phyloP scores from a whole-genome alignment of 139 green algal genomes.

The Yamagishiella unicocca region DNA sequence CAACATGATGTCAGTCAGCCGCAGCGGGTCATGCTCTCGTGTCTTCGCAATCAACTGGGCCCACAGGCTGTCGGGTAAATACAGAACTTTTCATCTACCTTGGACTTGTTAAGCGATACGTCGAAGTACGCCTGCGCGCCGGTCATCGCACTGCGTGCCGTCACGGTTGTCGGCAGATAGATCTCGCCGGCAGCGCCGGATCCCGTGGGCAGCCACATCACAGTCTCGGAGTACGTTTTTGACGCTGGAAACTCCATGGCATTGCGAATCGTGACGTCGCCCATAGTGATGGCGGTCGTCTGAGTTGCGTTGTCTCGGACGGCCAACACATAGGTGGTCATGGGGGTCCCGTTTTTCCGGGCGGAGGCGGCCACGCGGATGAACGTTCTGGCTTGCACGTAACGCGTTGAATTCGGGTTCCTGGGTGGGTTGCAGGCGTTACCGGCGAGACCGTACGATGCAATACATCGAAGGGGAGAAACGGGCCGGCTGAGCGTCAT shows the following conservation, averaged over 20 bases:
- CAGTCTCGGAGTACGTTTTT: background rate
- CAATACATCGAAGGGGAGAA: too few species aligned
- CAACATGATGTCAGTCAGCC: too few species aligned
- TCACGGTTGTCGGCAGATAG: background rate
- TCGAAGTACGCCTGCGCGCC: background rate
- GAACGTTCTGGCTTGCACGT: background rate
- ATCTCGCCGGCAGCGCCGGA: too few species aligned
- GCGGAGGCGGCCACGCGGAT: background rate
- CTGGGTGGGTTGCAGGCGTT: background rate
- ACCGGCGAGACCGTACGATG: too few species aligned
- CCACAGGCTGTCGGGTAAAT: too few species aligned
- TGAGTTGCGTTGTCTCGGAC: background rate
- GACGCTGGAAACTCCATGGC: background rate
- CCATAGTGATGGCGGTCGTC: background rate
- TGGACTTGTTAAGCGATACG: too few species aligned
- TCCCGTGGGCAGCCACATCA: background rate
- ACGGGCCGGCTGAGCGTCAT: too few species aligned
- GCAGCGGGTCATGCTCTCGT: too few species aligned
- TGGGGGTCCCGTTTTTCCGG: too few species aligned
- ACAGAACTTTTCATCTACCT: too few species aligned
- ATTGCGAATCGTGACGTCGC: slow-evolving; percentile 13
- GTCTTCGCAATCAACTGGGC: too few species aligned
- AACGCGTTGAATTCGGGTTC: background rate
- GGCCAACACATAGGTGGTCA: background rate
- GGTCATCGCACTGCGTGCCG: background rate